These are phyloP conservation scores for Macrocybe gigantea DNA, from an alignment of 768 basidiomycete genomes.

Conservation along the genomic window DNA sequence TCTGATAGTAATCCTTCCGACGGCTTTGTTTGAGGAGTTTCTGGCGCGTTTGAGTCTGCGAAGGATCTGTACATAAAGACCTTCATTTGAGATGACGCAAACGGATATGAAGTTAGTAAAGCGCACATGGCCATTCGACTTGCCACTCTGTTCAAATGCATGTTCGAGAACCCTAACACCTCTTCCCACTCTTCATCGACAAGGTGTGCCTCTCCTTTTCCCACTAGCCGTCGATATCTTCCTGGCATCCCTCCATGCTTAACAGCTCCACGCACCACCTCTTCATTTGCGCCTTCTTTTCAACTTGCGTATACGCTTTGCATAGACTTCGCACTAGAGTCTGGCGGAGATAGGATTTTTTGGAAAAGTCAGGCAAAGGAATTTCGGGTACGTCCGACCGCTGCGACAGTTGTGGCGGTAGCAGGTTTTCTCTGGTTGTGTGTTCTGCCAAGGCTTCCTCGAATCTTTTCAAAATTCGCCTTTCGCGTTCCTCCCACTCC, in stretches of 20 bases:
- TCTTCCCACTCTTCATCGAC: slow-evolving; percentile 83
- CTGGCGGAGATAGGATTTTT: slow-evolving; percentile 53
- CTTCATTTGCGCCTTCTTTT: slow-evolving; percentile 32
- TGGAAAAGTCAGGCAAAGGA: slow-evolving; percentile 44
- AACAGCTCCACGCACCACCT: slow-evolving; percentile 71
- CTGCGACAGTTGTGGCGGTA: slow-evolving; percentile 20
- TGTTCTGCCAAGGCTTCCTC: slow-evolving; percentile 60
- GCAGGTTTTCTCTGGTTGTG: slow-evolving; percentile 32
- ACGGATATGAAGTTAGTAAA: neutral
- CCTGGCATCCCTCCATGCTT: slow-evolving; percentile 45
- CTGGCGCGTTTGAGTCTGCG: slow-evolving; percentile 75
- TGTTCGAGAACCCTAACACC: slow-evolving; percentile 72
- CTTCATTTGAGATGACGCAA: no score
- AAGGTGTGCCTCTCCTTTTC: slow-evolving; percentile 63
- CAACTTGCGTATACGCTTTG: slow-evolving; percentile 53
- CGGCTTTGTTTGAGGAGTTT: slow-evolving; percentile 82
- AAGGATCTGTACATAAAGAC: slow-evolving; percentile 46
- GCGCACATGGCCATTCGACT: slow-evolving; percentile 68
- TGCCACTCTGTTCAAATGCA: slow-evolving; percentile 81
- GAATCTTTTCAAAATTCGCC: slow-evolving; percentile 57
- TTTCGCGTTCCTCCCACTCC: slow-evolving; percentile 36
- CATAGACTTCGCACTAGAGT: slow-evolving; percentile 64
- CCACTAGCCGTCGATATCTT: slow-evolving; percentile 78
- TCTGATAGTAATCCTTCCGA: slow-evolving; percentile 96
- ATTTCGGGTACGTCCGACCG: slow-evolving; percentile 28